Evolutionary conservation across 179 eudicot species (phyloP).

Genomic region (Silene coronaria): DNA sequence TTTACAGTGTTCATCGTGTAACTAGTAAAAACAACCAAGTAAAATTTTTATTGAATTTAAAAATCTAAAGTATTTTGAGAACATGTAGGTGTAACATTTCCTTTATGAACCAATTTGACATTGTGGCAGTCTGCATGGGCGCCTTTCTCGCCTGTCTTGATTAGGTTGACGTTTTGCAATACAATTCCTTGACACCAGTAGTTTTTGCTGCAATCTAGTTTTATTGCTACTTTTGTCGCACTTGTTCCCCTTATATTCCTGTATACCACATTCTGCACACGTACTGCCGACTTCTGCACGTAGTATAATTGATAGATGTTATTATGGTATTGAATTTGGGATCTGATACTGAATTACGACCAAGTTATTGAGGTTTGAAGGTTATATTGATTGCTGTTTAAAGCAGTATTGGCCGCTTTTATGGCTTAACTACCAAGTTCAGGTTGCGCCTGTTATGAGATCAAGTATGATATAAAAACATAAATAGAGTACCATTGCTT

Average conservation of each 20-base stretch:
- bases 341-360: neutral
- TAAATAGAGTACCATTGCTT: constrained; percentile 38
- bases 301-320: neutral
- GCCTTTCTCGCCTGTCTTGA: constrained; percentile 15
- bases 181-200: constrained; percentile 45
- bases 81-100: constrained; percentile 40
- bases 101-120: constrained; percentile 25
- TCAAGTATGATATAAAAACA: neutral
- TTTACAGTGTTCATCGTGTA: neutral
- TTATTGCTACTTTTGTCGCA: constrained; percentile 57
- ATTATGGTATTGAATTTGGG: neutral
- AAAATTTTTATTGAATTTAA: neutral
- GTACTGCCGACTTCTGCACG: constrained; percentile 55
- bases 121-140: constrained; percentile 44
- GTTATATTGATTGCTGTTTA: neutral
- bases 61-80: neutral
- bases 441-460: neutral
- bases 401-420: too few species aligned
- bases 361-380: neutral
- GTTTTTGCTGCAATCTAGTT: constrained; percentile 55
- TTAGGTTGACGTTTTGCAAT: constrained; percentile 39
- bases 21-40: neutral
- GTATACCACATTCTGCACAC: constrained; percentile 44
- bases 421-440: neutral
- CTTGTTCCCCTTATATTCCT: constrained; percentile 64